These are phyloP conservation scores for Calvatia gigantea DNA, from an alignment of 768 basidiomycete genomes.

Conservation along the genomic window DNA sequence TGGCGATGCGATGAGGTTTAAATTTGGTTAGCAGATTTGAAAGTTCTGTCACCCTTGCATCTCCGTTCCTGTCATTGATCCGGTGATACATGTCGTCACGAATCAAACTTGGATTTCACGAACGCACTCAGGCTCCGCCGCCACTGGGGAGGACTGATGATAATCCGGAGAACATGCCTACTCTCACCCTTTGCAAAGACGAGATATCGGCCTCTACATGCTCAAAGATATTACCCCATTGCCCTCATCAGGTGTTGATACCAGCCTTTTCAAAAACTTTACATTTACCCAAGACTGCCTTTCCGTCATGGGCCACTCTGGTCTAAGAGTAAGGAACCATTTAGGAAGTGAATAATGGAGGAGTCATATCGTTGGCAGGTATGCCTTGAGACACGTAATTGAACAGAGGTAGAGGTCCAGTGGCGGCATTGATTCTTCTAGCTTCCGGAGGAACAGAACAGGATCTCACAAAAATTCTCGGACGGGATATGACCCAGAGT, in stretches of 20 bases:
- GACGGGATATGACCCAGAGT: no score
- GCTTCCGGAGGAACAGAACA: no score
- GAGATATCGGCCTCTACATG: background rate
- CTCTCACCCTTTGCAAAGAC: background rate
- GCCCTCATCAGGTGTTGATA: constrained; percentile 21
- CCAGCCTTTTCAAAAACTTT: constrained; percentile 57
- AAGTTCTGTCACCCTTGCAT: no score
- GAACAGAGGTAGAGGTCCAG: no score
- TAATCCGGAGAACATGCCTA: constrained; percentile 9
- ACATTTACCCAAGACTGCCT: constrained; percentile 76
- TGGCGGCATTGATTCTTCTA: no score
- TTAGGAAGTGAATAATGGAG: constrained; percentile 62
- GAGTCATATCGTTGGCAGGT: constrained; percentile 81
- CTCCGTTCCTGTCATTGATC: no score
- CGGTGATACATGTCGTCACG: background rate
- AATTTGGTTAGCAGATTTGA: no score
- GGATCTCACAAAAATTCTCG: no score
- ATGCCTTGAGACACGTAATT: constrained; percentile 19
- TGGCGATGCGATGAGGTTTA: no score
- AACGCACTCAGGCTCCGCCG: background rate
- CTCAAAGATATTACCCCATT: background rate
- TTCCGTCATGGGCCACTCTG: constrained; percentile 73
- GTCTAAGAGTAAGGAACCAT: constrained; percentile 54
- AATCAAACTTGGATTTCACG: background rate
- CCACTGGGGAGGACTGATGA: constrained; percentile 9